phyloP scores from a whole-genome alignment of 1,284 basidiomycete species.

The Lignosus rhinocerotis region DNA sequence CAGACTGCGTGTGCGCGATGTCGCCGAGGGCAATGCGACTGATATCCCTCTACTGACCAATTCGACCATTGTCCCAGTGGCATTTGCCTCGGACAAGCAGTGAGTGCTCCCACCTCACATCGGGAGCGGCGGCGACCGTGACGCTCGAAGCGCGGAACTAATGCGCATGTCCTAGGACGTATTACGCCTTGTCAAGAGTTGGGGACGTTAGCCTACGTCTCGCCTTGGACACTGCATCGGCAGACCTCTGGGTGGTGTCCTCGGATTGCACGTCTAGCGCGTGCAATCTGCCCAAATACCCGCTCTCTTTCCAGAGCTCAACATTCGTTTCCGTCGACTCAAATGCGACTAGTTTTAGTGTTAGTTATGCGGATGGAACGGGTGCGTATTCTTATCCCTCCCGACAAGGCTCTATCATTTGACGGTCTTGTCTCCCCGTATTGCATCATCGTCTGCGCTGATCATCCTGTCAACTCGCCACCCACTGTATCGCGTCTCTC shows the following conservation, averaged over 20 bases:
- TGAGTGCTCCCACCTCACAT: slow-evolving; percentile 21
- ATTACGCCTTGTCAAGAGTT: slow-evolving; percentile 58
- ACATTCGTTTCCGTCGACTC: slow-evolving; percentile 60
- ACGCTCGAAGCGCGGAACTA: neutral
- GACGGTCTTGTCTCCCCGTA: neutral
- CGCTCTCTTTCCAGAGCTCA: slow-evolving; percentile 61
- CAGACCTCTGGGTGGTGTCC: slow-evolving; percentile 72
- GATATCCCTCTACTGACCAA: slow-evolving; percentile 23
- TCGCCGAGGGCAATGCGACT: slow-evolving; percentile 26
- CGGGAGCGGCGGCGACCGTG: neutral
- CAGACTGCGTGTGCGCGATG: slow-evolving; percentile 19
- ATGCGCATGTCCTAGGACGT: slow-evolving; percentile 49
- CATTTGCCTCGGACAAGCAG: slow-evolving; percentile 33
- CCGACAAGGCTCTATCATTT: neutral
- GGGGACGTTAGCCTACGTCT: slow-evolving; percentile 68
- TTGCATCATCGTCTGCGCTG: neutral
- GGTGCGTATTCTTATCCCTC: slow-evolving; percentile 38
- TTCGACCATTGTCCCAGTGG: slow-evolving; percentile 31
- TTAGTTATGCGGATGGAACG: slow-evolving; percentile 67
- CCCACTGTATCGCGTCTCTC: too few species aligned
- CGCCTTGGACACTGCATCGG: slow-evolving; percentile 75
- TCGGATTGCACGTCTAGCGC: slow-evolving; percentile 55
- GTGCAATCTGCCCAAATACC: slow-evolving; percentile 68
- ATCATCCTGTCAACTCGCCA: neutral
- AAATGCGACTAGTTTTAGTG: slow-evolving; percentile 59